These are phyloP conservation scores for Helicocarpus griseus DNA, from an alignment of 2,329 filamentous ascomycete genomes.

Conservation along the genomic window DNA sequence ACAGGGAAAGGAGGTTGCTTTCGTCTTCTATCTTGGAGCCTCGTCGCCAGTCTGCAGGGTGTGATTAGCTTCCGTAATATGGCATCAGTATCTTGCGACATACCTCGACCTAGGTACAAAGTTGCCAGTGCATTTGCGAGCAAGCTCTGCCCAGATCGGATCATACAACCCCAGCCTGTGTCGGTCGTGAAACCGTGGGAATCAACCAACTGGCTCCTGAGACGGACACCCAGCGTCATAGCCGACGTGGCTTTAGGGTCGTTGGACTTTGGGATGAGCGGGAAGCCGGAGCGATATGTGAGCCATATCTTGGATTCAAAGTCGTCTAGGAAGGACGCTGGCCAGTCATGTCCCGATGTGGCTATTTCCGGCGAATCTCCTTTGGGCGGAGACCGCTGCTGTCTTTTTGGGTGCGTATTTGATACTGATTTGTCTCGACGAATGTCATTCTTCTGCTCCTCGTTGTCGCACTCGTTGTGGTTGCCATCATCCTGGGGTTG, in stretches of 20 bases:
- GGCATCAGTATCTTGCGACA: constrained; percentile 10
- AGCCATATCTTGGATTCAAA: constrained; percentile 93
- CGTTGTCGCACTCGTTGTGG: background rate
- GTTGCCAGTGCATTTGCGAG: constrained; percentile 75
- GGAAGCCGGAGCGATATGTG: constrained; percentile 85
- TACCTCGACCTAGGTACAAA: constrained; percentile 69
- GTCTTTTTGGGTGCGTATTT: background rate
- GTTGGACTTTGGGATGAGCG: constrained; percentile 66
- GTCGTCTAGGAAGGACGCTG: constrained; percentile 73
- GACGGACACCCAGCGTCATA: constrained; percentile 73
- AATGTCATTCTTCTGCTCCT: too few species aligned
- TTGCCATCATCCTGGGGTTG: constrained; percentile 3
- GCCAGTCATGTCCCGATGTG: constrained; percentile 54
- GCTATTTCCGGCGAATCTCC: background rate
- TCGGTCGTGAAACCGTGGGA: constrained; percentile 80
- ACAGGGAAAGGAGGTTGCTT: constrained; percentile 62
- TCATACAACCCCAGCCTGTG: constrained; percentile 98
- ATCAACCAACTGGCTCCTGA: constrained; percentile 71
- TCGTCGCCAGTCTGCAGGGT: constrained; percentile 61
- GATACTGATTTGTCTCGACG: background rate
- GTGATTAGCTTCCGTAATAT: constrained; percentile 18
- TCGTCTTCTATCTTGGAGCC: constrained; percentile 48
- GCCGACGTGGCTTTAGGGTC: constrained; percentile 60
- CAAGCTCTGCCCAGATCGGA: constrained; percentile 86
- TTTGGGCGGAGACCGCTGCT: background rate